phyloP scores from a whole-genome alignment of 2,329 filamentous ascomycete species.

The Claviceps arundinis region DNA sequence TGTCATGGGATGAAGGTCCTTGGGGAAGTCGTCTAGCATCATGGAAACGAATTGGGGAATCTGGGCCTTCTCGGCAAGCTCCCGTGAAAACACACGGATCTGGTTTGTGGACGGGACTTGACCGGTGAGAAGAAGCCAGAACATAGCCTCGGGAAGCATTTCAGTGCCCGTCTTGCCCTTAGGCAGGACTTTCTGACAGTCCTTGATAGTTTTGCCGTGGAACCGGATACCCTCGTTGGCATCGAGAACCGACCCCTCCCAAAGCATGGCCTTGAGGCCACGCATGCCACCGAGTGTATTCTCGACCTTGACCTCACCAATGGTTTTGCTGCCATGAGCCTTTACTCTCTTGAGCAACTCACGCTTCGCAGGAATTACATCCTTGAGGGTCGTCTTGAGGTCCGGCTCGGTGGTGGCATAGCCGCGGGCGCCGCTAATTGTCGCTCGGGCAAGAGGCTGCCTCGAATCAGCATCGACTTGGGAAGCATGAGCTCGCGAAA shows the following conservation, averaged over 20 bases:
- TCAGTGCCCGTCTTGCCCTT: slow-evolving; percentile 87
- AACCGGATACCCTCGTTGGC: slow-evolving; percentile 96
- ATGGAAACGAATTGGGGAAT: slow-evolving; percentile 74
- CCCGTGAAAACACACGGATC: slow-evolving; percentile 67
- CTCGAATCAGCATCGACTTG: neutral
- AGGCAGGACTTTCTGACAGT: slow-evolving; percentile 86
- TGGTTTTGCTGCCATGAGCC: slow-evolving; percentile 63
- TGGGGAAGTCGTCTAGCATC: slow-evolving; percentile 83
- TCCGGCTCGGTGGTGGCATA: slow-evolving; percentile 75
- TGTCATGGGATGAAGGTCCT: slow-evolving; percentile 92
- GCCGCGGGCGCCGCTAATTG: slow-evolving; percentile 28
- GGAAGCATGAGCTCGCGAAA: neutral
- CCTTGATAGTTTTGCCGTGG: slow-evolving; percentile 94
- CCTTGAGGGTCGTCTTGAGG: slow-evolving; percentile 75
- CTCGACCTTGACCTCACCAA: slow-evolving; percentile 87
- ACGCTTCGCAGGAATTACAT: slow-evolving; percentile 79
- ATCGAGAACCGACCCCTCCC: slow-evolving; percentile 95
- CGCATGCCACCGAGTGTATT: slow-evolving; percentile 95
- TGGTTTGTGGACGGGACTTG: slow-evolving; percentile 75
- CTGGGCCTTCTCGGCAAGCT: slow-evolving; percentile 74
- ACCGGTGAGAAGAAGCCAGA: slow-evolving; percentile 94
- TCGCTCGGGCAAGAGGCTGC: slow-evolving; percentile 14
- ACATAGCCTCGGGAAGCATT: slow-evolving; percentile 99
- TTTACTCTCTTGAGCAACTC: slow-evolving; percentile 93
- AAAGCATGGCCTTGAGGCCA: slow-evolving; percentile 94